Base-by-base conservation (phyloP, 257 asterid species). In the Handroanthus guayacan region DNA sequence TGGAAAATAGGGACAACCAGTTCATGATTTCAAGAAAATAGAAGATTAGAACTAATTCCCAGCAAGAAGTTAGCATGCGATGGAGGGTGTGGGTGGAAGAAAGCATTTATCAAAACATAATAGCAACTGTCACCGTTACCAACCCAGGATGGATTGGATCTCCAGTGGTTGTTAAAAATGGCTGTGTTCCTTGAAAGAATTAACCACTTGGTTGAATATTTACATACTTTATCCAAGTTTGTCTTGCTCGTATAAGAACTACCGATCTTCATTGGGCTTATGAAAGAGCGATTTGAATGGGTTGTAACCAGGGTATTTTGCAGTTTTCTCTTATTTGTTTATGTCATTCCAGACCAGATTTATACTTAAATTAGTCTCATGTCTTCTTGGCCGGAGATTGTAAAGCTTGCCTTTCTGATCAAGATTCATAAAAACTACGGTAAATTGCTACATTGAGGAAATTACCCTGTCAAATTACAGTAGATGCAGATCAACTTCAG, bases 61-160 rank as follows among this genome's bases (percentile, higher is more conserved):
- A 14, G 75, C 66, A 71, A 18, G 51, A 38, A 58, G 62, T 58
- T 67, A 56, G 51, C 66, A 66, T 34, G 52, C 74, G 14, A 48
- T 31, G 48, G 63, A 62, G 31, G 31, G 31, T 25, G 31, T 25
- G 31, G 31, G 10, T 13, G 52, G 36, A 47, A 72, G 60, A 6
- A 72, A 72, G 66, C 55, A 72, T 58, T 47, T 60, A 47, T 60
- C 55, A 31, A 31, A 44, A 43, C 57, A 44, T 45, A 34, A 47
- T 60, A 13, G 60, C 13, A 45, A 43, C 60, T 14, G 54, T 58
- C 60, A 43, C 69, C 20, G 6, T 60, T 7, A 57, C 25, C 25
- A 39, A 56, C 43, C 65, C 43, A 18, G 67, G 55, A 71, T 57
- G 44, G 67, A 41, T 44, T 57, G 76, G 37, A 71, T 71, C 3